phyloP scores from a whole-genome alignment of 768 basidiomycete species.

The Russula sp. region DNA sequence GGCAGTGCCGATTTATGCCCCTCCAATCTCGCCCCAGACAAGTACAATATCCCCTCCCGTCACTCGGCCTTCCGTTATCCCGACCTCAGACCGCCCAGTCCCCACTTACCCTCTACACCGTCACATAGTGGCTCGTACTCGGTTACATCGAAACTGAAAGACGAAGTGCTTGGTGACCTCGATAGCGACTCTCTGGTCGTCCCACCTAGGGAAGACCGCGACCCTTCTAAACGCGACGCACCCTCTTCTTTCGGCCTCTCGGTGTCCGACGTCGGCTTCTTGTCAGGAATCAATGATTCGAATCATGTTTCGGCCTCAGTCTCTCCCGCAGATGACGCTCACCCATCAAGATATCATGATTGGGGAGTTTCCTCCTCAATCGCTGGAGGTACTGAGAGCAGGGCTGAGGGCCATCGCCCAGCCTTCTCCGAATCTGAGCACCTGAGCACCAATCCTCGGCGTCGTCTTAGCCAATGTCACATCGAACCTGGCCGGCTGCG shows the following conservation, averaged over 20 bases:
- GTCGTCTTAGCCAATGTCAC: conserved; percentile 50
- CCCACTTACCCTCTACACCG: conserved; percentile 46
- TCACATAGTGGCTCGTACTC: conserved; percentile 65
- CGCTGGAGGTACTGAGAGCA: conserved; percentile 44
- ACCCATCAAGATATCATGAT: conserved; percentile 44
- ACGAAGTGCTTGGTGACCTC: conserved; percentile 36
- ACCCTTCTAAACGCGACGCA: conserved; percentile 67
- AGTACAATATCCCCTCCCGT: conserved; percentile 29
- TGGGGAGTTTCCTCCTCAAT: conserved; percentile 61
- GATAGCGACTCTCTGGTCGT: conserved; percentile 35
- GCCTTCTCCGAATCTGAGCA: conserved; percentile 67
- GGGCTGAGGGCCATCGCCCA: conserved; percentile 41
- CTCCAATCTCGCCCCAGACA: conserved; percentile 23
- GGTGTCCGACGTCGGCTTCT: conserved; percentile 36
- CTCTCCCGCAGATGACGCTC: conserved; percentile 32
- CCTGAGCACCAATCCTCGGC: conserved; percentile 42
- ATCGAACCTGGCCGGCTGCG: no score
- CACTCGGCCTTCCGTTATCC: conserved; percentile 31
- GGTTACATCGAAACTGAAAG: conserved; percentile 54
- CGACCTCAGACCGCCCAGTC: conserved; percentile 32
- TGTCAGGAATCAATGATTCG: conserved; percentile 42
- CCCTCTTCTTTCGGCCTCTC: conserved; percentile 33
- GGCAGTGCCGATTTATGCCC: conserved; percentile 10
- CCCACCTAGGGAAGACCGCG: conserved; percentile 48
- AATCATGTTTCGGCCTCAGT: conserved; percentile 43